Base-by-base conservation (phyloP, 2,329 filamentous ascomycete species). In the Dendrostoma leiphaemia region DNA sequence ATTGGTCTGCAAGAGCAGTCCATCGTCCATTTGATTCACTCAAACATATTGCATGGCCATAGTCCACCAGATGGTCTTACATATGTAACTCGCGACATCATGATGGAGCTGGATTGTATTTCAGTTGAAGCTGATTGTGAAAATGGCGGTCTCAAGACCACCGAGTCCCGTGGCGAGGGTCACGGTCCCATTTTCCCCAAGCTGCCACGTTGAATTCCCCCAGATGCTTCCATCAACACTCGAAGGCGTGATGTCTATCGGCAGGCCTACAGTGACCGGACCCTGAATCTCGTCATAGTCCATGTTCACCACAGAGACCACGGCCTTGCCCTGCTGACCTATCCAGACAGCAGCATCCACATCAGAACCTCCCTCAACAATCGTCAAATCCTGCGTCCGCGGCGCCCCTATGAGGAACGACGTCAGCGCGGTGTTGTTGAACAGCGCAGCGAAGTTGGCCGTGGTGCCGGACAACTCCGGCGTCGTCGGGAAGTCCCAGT, bases 401-500 rank as follows among this genome's bases (percentile, higher is more conserved):
- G 64, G 59, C 9, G 67, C 61, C 6, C 66, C 68, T 15, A 78
- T 66, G 31, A 78, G 45, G 44, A 76, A 73, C 3, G 50, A 50
- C 5, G 69, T 65, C 1, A 73, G 66, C 6, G 64, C 59, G 0
- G 60, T 26, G 2, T 37, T 59, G 13, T 71, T 69, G 8, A 79
- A 62, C 0, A 75, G 65, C 17, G 63, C 69, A 10, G 73, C 74
- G 52, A 81, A 58, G 12, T 53, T 41, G 8, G 65, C 66, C 44
- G 67, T 78, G 26, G 65, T 65, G 28, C 57, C 60, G 35, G 59
- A 63, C 19, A 74, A 61, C 31, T 69, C 69, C 2, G 55, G 38
- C 12, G 59, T 65, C 4, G 73, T 72, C 0, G 77, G 77, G 57
- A 73, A 80, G 15, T 68, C 63, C 79, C 79, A 81, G 59, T 68